These are phyloP conservation scores for Backusella australiensis DNA, from an alignment of 192 early-diverging fungal species.

Conservation along the genomic window DNA sequence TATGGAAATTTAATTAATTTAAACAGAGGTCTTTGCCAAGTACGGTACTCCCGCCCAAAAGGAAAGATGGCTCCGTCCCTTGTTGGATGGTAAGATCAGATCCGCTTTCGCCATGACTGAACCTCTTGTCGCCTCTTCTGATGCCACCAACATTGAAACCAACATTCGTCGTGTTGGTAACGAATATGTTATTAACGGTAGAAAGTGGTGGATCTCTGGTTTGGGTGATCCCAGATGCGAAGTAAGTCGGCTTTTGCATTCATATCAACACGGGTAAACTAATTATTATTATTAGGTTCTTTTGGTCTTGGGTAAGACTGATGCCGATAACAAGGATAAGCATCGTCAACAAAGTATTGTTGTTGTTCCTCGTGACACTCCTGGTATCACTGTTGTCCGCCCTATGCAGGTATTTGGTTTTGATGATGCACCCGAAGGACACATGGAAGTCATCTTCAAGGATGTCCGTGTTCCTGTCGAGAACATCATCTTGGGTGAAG, in stretches of 20 bases:
- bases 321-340: slow-evolving; percentile 56
- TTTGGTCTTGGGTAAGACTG: slow-evolving; percentile 79
- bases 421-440: slow-evolving; percentile 96
- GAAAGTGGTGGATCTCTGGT: slow-evolving; percentile 99
- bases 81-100: slow-evolving; percentile 89
- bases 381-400: slow-evolving; percentile 80
- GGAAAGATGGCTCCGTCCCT: slow-evolving; percentile 70
- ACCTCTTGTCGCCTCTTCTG: slow-evolving; percentile 91
- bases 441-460: slow-evolving; percentile 91
- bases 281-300: not conserved
- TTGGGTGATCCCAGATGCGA: slow-evolving; percentile 92
- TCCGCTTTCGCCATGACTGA: slow-evolving; percentile 99
- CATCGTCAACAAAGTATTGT: slow-evolving; percentile 92
- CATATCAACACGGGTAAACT: not conserved
- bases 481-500: slow-evolving; percentile 92
- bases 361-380: slow-evolving; percentile 80
- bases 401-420: slow-evolving; percentile 90
- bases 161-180: slow-evolving; percentile 65
- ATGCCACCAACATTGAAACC: slow-evolving; percentile 96
- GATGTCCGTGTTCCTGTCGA: slow-evolving; percentile 84
- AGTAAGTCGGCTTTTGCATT: slow-evolving; percentile 66
- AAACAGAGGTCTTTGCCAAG: slow-evolving; percentile 87
- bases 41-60: slow-evolving; percentile 90
- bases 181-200: slow-evolving; percentile 72
- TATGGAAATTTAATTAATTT: not conserved